Percentiles rank a stretch among this genome's conserved stretches.
Conservation (phyloP, 2,329 filamentous ascomycete genomes). For the Clarireedia monteithiana region DNA sequence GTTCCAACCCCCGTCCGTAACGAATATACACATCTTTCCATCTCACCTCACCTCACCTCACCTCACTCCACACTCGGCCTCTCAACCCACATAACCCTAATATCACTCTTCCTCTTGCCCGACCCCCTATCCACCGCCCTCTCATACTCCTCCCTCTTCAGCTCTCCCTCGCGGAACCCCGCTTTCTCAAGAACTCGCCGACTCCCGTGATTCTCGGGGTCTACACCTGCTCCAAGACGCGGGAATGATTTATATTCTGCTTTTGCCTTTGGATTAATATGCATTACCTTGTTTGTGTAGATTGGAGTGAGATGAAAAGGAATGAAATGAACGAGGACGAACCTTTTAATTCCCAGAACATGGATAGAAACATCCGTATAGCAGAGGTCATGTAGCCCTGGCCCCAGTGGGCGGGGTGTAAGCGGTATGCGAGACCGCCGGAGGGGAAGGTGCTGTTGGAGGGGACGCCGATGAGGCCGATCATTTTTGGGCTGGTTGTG, state of each 20-base stretch:
- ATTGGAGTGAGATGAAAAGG: background rate
- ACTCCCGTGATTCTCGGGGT: conserved; percentile 18
- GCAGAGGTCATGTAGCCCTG: conserved; percentile 16
- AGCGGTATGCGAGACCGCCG: conserved; percentile 14
- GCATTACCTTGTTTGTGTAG: background rate
- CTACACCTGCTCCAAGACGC: conserved; percentile 1
- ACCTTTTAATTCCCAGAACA: conserved; percentile 5
- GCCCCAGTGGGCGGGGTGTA: conserved; percentile 13
- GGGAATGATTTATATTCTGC: background rate
- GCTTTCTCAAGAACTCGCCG: conserved; percentile 15
- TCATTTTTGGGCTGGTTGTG: background rate
- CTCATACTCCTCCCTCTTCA: conserved; percentile 4
- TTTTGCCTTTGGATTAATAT: background rate
- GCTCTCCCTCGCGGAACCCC: conserved; percentile 14
- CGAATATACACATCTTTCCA: background rate
- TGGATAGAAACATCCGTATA: conserved; percentile 9
- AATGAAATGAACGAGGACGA: background rate
- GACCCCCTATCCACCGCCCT: background rate
- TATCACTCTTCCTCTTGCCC: background rate
- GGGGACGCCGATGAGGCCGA: conserved; percentile 1
- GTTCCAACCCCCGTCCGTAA: background rate
- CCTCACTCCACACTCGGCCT: background rate
- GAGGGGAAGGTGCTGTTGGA: conserved; percentile 1
- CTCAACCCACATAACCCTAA: background rate
- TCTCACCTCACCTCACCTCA: background rate